Percentiles rank a stretch among this genome's conserved stretches.
phyloP scores from a whole-genome alignment of 805 yeast genomes.

The Starmerella bombicola region DNA sequence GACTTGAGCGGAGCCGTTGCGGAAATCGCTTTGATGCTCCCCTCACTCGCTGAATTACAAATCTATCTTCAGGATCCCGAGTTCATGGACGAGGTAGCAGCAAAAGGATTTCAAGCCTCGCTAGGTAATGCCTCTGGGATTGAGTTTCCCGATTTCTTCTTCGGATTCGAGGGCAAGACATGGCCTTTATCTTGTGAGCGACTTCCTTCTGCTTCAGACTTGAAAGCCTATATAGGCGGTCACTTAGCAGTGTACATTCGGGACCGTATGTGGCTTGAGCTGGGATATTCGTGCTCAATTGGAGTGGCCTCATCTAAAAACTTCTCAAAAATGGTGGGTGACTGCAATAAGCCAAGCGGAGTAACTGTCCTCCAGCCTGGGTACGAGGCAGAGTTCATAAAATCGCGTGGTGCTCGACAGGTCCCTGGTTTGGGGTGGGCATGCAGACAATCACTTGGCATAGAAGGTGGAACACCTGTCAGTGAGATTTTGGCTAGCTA shows the following conservation, averaged over 20 bases:
- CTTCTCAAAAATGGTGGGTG: conserved; percentile 26
- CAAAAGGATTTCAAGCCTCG: background rate
- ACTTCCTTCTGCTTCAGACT: conserved; percentile 3
- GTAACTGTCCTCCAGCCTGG: conserved; percentile 24
- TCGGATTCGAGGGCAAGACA: conserved; percentile 22
- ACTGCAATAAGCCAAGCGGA: conserved; percentile 26
- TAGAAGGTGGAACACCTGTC: conserved; percentile 6
- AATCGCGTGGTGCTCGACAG: conserved; percentile 7
- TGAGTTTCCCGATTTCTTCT: conserved; percentile 24
- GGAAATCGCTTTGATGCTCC: background rate
- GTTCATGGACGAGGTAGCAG: conserved; percentile 10
- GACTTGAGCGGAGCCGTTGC: conserved; percentile 22
- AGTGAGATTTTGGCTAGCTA: conserved; percentile 5
- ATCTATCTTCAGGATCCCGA: conserved; percentile 8
- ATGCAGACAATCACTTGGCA: conserved; percentile 1
- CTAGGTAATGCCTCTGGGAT: conserved; percentile 1
- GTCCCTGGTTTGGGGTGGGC: conserved; percentile 26
- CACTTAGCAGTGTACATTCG: conserved; percentile 23
- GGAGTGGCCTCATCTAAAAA: conserved; percentile 26
- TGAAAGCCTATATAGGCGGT: conserved; percentile 24
- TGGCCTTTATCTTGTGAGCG: conserved; percentile 16
- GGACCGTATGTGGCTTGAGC: conserved; percentile 22
- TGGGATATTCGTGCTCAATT: conserved; percentile 26
- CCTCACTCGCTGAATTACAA: background rate
- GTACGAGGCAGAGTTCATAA: conserved; percentile 20